Evolutionary conservation across 176 grass and related monocot genomes (phyloP), one percentile per base, ranked within the genome.

Genomic region (Aegilops umbellulata): DNA sequence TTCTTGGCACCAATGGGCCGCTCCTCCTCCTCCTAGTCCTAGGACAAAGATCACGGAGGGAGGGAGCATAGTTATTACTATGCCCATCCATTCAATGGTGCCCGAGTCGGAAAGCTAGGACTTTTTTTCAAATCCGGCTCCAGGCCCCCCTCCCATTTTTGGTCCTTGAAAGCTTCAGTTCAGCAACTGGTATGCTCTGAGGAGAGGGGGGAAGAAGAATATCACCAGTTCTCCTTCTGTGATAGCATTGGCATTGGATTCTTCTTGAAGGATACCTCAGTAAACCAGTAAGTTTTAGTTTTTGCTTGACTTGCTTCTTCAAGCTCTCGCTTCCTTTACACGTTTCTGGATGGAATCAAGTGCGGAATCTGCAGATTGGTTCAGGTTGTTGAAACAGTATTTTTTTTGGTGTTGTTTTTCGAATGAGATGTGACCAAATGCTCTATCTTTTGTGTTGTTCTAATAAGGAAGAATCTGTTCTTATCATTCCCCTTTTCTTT

Each of bases 101-200:
- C 78, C 82, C 16, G 63, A 80, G 77, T 64, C 36, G 86, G 85
- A 82, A 85, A 77, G 70, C 29, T 27, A 31, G 67, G 32, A 19
- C 61, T 36, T 80, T 84, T 84, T 86, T 91, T 62, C 80, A 60
- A 90, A 90, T 84, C 89, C 76, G n/a, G 39, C 22, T 87, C 67
- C 67, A 84, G 76, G 10, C 23, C 27, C 68, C 72, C 17, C 22
- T 51, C 26, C 60, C 75, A 49, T 81, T 70, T 69, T 79, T 65
- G 10, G n/a, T 91, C 69, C 90, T 85, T 77, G 13, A 81, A 81
- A 76, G 81, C 60, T 39, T 14, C 80, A 35, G 23, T 39, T 13
- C 80, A 35, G 23, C 29, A 53, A 53, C 12, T 55, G 62, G 44
- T n/a, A n/a, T n/a, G n/a, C 71, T 64, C 61, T 60, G 32, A 60